Base-by-base conservation (phyloP, 2,329 filamentous ascomycete genomes). In the Atkinsonella hypoxylon region DNA sequence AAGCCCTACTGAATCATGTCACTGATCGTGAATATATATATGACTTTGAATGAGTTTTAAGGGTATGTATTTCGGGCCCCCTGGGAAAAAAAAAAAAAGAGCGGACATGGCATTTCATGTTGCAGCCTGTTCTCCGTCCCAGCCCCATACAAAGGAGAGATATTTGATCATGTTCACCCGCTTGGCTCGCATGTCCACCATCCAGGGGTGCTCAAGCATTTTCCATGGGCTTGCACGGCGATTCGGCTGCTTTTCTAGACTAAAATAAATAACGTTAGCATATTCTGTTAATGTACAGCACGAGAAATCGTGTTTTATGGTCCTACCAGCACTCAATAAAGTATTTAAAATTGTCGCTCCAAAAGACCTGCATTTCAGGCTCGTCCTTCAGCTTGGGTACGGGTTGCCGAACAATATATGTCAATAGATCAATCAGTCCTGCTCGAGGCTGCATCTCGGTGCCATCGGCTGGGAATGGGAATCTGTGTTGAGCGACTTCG, bases 161-260 rank as follows among this genome's bases (percentile, higher is more conserved):
- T 96, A 98, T 62, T 89, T 87, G 57, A 82, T 82, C 90, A 98
- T 97, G 69, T 97, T 97, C 65, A 98, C 93, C 59, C 93, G 88
- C 75, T 96, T 97, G 50, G 81, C 77, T 62, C 85, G 85, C 88
- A 97, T 97, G 62, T 98, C 93, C 41, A 88, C 74, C 84, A 98
- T 95, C 93, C 93, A 98, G 2, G 93, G 93, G 70, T 98, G 93
- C 64, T 98, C 93, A 56, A 95, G 80, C 90, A 98, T 98, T 62
- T 91, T 87, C 93, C 93, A 98, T 12, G 93, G 93, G 53, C 87
- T 95, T 31, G 91, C 93, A 64, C 93, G 79, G 62, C 90, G 82
- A 52, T 77, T 78, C 18, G 88, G 83, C 59, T 96, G 89, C 70
- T 98, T 98, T 68, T 98, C 93, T 52, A 98, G 78, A 71, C 93